These are phyloP conservation scores for Vigna radiata DNA, from an alignment of 306 rosid species.

Conservation along the genomic window DNA sequence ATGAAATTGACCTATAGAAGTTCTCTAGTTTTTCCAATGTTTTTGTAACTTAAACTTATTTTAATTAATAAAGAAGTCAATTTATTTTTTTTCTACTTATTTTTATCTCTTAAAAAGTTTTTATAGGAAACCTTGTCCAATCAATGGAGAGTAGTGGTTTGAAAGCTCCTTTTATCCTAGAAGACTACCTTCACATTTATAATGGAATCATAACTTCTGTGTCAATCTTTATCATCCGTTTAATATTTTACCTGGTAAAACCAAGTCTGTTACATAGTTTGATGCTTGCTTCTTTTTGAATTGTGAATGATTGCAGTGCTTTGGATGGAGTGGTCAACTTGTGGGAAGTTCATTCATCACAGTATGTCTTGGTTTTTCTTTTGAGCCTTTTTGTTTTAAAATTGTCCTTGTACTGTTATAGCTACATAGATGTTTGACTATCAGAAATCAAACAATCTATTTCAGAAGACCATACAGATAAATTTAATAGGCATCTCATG, in stretches of 20 bases:
- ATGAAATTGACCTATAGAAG: too few species aligned
- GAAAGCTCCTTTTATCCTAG: not conserved
- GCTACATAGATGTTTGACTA: not conserved
- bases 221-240: not conserved
- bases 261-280: conserved; percentile 15
- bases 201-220: not conserved
- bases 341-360: conserved; percentile 72
- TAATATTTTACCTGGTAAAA: not conserved
- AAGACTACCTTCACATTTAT: not conserved
- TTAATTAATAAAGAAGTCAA: too few species aligned
- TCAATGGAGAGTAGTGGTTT: not conserved
- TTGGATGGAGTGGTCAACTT: conserved; percentile 83
- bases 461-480: not conserved
- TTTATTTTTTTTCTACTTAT: too few species aligned
- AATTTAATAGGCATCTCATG: not conserved
- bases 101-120: too few species aligned
- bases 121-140: too few species aligned
- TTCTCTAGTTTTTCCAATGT: too few species aligned
- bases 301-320: conserved; percentile 66
- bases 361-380: conserved; percentile 53
- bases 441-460: not conserved
- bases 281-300: conserved; percentile 37
- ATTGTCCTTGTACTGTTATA: not conserved
- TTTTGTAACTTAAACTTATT: too few species aligned
- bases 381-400: not conserved